Evolutionary conservation across 2,329 filamentous ascomycete species (phyloP).

Genomic region (Aspergillus neotritici): DNA sequence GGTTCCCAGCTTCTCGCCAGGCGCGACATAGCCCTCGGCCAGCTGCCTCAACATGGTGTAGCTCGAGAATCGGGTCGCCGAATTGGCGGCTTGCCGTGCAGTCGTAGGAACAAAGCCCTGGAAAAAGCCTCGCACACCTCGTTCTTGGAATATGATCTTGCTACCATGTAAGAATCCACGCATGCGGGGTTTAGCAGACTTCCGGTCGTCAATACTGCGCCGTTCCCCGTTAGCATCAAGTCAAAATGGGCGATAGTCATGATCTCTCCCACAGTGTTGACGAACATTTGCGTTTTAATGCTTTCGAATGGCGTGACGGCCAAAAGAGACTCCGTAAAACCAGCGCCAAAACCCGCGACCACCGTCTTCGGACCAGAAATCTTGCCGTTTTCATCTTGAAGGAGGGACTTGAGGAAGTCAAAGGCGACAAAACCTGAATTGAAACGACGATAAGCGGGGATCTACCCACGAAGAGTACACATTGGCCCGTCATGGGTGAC

Average conservation of each 20-base stretch:
- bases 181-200: slow-evolving; percentile 77
- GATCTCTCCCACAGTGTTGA: slow-evolving; percentile 11
- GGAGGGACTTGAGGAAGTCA: slow-evolving; percentile 81
- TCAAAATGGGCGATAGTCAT: background rate
- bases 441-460: background rate
- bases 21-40: slow-evolving; percentile 84
- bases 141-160: slow-evolving; percentile 77
- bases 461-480: too few relatives aligned
- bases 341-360: slow-evolving; percentile 87
- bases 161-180: slow-evolving; percentile 88
- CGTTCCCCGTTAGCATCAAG: slow-evolving; percentile 1
- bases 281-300: slow-evolving; percentile 89
- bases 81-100: slow-evolving; percentile 89
- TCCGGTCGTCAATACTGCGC: slow-evolving; percentile 86
- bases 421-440: slow-evolving; percentile 80
- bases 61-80: slow-evolving; percentile 80
- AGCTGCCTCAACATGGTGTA: slow-evolving; percentile 89
- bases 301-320: slow-evolving; percentile 96
- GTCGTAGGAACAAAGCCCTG: slow-evolving; percentile 95
- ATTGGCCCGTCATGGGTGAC: slow-evolving; percentile 27
- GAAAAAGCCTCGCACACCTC: slow-evolving; percentile 88
- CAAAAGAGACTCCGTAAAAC: slow-evolving; percentile 85
- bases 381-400: slow-evolving; percentile 78
- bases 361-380: slow-evolving; percentile 88
- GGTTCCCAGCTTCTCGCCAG: slow-evolving; percentile 88